Evolutionary conservation across 2,329 filamentous ascomycete genomes (phyloP).

Genomic region (Remersonia thermophila): DNA sequence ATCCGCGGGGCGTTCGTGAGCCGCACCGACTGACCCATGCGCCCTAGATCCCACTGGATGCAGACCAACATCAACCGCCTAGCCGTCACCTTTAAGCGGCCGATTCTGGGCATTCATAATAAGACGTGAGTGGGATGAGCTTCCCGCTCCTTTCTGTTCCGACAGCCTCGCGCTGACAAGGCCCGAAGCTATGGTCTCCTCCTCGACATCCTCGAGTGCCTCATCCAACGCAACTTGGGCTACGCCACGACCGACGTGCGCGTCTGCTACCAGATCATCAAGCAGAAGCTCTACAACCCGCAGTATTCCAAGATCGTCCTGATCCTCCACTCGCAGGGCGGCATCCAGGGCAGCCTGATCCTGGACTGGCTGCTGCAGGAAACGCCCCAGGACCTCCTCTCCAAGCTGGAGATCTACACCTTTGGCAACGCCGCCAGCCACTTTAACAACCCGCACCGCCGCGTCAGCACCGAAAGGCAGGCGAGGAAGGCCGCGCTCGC

Average conservation of each 20-base stretch:
- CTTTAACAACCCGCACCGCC: slow-evolving; percentile 62
- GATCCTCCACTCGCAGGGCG: slow-evolving; percentile 67
- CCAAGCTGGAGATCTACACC: slow-evolving; percentile 63
- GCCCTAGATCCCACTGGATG: slow-evolving; percentile 47
- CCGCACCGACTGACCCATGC: background rate
- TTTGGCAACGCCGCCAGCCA: slow-evolving; percentile 72
- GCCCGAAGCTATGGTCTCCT: slow-evolving; percentile 43
- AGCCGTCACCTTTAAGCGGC: slow-evolving; percentile 58
- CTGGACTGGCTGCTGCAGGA: slow-evolving; percentile 68
- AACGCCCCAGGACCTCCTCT: slow-evolving; percentile 50
- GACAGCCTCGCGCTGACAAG: background rate
- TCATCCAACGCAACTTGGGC: slow-evolving; percentile 62
- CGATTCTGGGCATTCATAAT: slow-evolving; percentile 63
- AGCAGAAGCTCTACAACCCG: slow-evolving; percentile 49
- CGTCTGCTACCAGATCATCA: slow-evolving; percentile 48
- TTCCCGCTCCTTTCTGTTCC: background rate
- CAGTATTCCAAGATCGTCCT: slow-evolving; percentile 57
- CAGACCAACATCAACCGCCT: slow-evolving; percentile 59
- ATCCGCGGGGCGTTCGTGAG: background rate
- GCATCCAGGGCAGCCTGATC: slow-evolving; percentile 59
- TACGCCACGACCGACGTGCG: slow-evolving; percentile 60
- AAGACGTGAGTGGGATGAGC: slow-evolving; percentile 35
- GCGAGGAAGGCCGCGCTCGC: background rate
- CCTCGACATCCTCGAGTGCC: slow-evolving; percentile 65
- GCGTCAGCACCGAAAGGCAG: too few relatives aligned